Evolutionary conservation across 2,329 filamentous ascomycete genomes (phyloP), one percentile per base, ranked within the genome.

Genomic region (Ophiostoma sp.): DNA sequence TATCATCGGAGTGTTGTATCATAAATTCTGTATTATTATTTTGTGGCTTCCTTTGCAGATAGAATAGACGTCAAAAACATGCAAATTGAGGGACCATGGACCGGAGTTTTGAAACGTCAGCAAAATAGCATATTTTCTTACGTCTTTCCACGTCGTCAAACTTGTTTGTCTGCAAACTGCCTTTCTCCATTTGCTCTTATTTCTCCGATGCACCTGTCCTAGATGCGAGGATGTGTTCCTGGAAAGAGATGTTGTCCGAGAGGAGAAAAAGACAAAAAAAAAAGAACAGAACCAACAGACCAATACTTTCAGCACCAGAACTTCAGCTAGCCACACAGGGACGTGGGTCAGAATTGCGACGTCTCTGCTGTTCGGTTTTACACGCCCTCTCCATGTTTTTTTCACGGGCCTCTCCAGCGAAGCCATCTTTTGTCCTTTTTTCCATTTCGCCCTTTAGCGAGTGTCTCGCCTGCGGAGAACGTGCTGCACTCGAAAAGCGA

Each of bases 271-370:
- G 12, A 22, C n/a, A 22, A 12, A 42, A 11, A 12, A 42, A 8
- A 2, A 42, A 42, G 12, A 2, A 42, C 48, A 5, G 19, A 42
- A 42, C 36, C 36, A 17, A 64, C 61, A 28, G 33, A 15, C 59
- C 59, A 64, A 64, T 63, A 61, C 57, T n/a, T 19, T 61, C 22
- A 17, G 22, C 52, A 15, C 2, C 31, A 15, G 22, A 28, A 8
- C n/a, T 17, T 66, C 61, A 66, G 61, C 61, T 66, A 28, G 61
- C 36, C 61, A 45, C 36, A 45, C 61, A 66, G 36, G 36, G 36
- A 36, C 6, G 19, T 5, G 52, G 52, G 9, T 25, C 48, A 8
- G 33, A 45, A 12, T n/a, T n/a, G n/a, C n/a, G n/a, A n/a, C 22
- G 9, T 8, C 31, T 22, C 6, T n/a, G 19, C 17, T 17, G 19